These are phyloP conservation scores for Alternaria angustiovoidea DNA, from an alignment of 2,329 filamentous ascomycete species.

Conservation along the genomic window DNA sequence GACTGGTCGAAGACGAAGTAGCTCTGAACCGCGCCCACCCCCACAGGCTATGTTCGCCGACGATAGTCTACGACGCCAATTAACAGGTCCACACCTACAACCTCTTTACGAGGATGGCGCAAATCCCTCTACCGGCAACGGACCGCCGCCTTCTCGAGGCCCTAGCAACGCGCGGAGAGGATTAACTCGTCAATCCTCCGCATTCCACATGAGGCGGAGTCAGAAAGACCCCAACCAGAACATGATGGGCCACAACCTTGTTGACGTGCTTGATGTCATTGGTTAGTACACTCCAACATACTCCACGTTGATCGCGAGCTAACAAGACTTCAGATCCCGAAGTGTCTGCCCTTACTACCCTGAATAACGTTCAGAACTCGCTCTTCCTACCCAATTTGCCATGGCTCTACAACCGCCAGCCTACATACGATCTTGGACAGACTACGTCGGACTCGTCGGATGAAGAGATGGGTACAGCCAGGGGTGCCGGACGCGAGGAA, in stretches of 20 bases:
- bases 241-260: slow-evolving; percentile 61
- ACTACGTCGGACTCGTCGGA: slow-evolving; percentile 46
- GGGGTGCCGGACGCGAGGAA: slow-evolving; percentile 20
- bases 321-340: slow-evolving; percentile 71
- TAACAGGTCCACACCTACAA: slow-evolving; percentile 39
- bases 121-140: slow-evolving; percentile 14
- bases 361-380: slow-evolving; percentile 93
- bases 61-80: slow-evolving; percentile 36
- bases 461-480: slow-evolving; percentile 32
- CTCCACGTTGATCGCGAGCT: slow-evolving; percentile 33
- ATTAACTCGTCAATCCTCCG: slow-evolving; percentile 32
- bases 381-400: slow-evolving; percentile 85
- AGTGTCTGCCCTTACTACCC: slow-evolving; percentile 79
- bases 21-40: slow-evolving; percentile 44
- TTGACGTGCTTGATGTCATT: slow-evolving; percentile 74
- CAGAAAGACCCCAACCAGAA: slow-evolving; percentile 55
- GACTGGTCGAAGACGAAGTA: slow-evolving; percentile 41
- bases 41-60: slow-evolving; percentile 33
- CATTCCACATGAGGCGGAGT: slow-evolving; percentile 38
- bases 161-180: slow-evolving; percentile 27
- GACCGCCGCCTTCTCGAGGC: slow-evolving; percentile 24
- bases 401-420: slow-evolving; percentile 74
- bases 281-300: slow-evolving; percentile 57
- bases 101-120: slow-evolving; percentile 43
- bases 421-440: slow-evolving; percentile 76